Conservation (phyloP, 2,329 filamentous ascomycete species). For the Rutstroemia sp. region DNA sequence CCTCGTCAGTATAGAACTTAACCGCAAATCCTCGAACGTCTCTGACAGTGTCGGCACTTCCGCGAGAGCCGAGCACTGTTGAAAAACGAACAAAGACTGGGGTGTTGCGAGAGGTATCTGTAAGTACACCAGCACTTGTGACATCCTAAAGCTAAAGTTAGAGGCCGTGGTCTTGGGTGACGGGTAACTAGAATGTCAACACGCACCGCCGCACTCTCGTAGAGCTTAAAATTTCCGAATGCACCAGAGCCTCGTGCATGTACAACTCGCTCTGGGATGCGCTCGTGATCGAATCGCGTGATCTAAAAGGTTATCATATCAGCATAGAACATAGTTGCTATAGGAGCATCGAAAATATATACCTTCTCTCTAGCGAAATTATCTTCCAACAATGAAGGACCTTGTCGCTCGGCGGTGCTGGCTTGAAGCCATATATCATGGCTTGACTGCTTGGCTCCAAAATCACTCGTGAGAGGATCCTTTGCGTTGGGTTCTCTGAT, state of each 20-base stretch:
- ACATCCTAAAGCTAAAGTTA: slow-evolving; percentile 30
- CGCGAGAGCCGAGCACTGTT: slow-evolving; percentile 66
- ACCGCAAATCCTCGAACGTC: slow-evolving; percentile 75
- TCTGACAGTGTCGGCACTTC: slow-evolving; percentile 74
- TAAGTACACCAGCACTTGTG: slow-evolving; percentile 56
- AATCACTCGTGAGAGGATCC: slow-evolving; percentile 65
- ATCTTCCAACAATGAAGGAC: slow-evolving; percentile 66
- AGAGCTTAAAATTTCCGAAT: slow-evolving; percentile 59
- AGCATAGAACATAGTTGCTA: no score
- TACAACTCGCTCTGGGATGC: slow-evolving; percentile 54
- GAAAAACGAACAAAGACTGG: slow-evolving; percentile 69
- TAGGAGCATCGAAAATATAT: slow-evolving; percentile 2
- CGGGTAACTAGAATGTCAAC: not conserved
- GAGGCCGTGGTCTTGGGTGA: not conserved
- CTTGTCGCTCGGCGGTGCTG: slow-evolving; percentile 52
- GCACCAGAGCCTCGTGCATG: slow-evolving; percentile 52
- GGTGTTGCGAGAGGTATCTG: slow-evolving; percentile 59
- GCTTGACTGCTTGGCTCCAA: slow-evolving; percentile 64
- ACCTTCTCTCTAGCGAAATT: slow-evolving; percentile 68
- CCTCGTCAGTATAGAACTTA: slow-evolving; percentile 72
- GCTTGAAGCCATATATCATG: slow-evolving; percentile 74
- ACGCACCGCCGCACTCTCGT: slow-evolving; percentile 47
- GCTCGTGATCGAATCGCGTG: slow-evolving; percentile 60
- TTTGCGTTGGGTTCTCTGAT: slow-evolving; percentile 52
- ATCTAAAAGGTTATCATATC: no score